Evolutionary conservation across 208 protist genomes (phyloP).

Genomic region (Trichomonas gallinae): DNA sequence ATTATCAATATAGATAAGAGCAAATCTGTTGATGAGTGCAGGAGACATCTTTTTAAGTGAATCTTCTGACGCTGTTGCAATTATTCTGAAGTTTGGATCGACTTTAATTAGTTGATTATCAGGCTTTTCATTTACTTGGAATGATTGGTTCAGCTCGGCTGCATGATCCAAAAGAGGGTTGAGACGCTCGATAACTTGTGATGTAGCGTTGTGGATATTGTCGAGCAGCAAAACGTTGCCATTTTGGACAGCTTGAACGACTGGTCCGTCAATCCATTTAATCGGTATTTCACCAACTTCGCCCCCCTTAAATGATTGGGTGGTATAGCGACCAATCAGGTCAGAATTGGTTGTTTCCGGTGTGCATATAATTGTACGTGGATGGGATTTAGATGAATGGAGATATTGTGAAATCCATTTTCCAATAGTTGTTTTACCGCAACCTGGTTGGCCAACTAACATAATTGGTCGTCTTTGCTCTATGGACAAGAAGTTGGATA

Average conservation of each 20-base stretch:
- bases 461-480: background rate
- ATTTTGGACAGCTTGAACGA: background rate
- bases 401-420: background rate
- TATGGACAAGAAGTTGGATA: background rate
- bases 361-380: background rate
- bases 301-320: background rate
- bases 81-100: background rate
- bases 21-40: background rate
- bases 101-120: background rate
- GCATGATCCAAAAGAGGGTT: background rate
- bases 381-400: background rate
- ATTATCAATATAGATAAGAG: background rate
- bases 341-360: background rate
- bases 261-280: background rate
- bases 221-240: background rate
- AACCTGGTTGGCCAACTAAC: background rate
- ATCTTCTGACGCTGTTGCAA: background rate
- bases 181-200: background rate
- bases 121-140: background rate
- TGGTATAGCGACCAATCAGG: background rate
- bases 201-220: background rate
- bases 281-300: background rate
- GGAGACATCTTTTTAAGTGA: background rate
- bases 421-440: background rate
- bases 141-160: background rate